Percentiles rank a stretch among this genome's conserved stretches.
Conservation (phyloP, 2,329 filamentous ascomycete genomes). For the Drechslerella coelobrocha region DNA sequence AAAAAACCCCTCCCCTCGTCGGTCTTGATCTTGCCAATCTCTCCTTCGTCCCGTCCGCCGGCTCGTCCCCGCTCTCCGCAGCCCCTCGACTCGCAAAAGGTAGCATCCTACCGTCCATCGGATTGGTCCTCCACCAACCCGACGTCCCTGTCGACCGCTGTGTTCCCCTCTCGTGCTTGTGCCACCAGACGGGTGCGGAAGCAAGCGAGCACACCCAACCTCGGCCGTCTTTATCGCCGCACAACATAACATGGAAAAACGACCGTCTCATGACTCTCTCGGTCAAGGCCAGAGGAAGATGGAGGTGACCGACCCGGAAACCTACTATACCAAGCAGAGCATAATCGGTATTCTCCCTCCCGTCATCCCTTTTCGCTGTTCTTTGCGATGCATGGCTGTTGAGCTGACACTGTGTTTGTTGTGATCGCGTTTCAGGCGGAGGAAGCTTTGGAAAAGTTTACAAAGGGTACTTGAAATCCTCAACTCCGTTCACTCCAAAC, state of each 20-base stretch:
- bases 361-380: constrained; percentile 21
- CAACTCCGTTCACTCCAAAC: not conserved
- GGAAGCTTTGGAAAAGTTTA: constrained; percentile 99
- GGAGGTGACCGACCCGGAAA: constrained; percentile 78
- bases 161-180: constrained; percentile 6
- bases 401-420: constrained; percentile 28
- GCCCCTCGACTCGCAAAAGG: constrained; percentile 5
- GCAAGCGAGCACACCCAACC: constrained; percentile 19
- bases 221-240: no score
- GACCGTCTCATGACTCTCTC: constrained; percentile 40
- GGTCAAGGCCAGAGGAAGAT: constrained; percentile 43
- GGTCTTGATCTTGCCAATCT: not conserved
- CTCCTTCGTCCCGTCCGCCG: not conserved
- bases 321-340: constrained; percentile 89
- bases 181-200: constrained; percentile 26
- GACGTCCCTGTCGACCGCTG: not conserved
- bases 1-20: not conserved
- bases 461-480: constrained; percentile 74
- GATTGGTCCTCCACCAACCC: constrained; percentile 14
- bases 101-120: constrained; percentile 5
- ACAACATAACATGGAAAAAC: constrained; percentile 30
- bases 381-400: not conserved
- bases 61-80: not conserved
- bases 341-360: constrained; percentile 72
- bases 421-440: constrained; percentile 68